Evolutionary conservation across 257 asterid genomes (phyloP).

Genomic region (Capsicum pubescens): DNA sequence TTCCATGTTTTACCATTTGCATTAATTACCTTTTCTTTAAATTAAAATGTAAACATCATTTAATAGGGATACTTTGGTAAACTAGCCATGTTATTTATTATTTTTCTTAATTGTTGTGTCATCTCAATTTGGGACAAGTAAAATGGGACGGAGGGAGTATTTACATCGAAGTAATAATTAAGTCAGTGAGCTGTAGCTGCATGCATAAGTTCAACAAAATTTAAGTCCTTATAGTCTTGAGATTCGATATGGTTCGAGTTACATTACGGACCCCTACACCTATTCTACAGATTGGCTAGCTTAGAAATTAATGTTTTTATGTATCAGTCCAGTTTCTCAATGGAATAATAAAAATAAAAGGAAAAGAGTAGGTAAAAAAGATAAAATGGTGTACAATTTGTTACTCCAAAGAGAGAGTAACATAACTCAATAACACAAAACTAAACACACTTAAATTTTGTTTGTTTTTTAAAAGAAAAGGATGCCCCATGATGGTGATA

Average conservation of each 20-base stretch:
- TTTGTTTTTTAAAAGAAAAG: background rate
- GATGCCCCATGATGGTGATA: conserved; percentile 42
- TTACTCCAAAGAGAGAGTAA: background rate
- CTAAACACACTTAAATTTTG: too few relatives aligned
- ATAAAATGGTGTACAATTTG: background rate
- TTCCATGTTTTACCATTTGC: too few relatives aligned
- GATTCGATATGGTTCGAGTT: background rate
- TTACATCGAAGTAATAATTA: too few relatives aligned
- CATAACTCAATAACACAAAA: background rate
- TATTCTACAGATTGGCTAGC: background rate
- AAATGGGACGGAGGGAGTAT: too few relatives aligned
- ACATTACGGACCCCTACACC: background rate
- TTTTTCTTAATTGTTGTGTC: too few relatives aligned
- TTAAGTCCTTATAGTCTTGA: background rate
- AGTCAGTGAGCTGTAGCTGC: too few relatives aligned
- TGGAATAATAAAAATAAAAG: background rate
- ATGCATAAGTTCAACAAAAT: background rate
- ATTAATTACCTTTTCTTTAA: too few relatives aligned
- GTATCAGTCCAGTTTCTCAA: background rate
- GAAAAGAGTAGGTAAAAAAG: background rate
- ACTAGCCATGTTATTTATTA: too few relatives aligned
- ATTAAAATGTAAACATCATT: too few relatives aligned
- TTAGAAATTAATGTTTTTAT: background rate
- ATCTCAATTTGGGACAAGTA: too few relatives aligned
- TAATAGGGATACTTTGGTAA: too few relatives aligned